Evolutionary conservation across 148 eudicot genomes (phyloP).

Genomic region (Amaranthus hypochondriacus): DNA sequence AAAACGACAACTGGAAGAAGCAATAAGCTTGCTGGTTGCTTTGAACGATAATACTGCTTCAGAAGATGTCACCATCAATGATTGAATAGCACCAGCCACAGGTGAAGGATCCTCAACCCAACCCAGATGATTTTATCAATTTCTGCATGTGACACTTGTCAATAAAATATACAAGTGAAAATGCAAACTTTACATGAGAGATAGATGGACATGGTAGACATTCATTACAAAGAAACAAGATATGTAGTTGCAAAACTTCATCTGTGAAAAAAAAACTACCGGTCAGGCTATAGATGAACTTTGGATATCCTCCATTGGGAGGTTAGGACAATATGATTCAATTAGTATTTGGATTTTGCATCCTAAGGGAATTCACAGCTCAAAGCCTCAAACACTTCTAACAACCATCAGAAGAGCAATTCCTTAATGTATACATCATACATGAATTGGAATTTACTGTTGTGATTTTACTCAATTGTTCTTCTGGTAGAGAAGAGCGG

Average conservation of each 20-base stretch:
- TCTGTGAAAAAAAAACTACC: background rate
- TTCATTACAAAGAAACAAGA: background rate
- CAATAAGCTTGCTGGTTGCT: constrained; percentile 65
- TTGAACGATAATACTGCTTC: constrained; percentile 67
- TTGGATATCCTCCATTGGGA: too few species aligned
- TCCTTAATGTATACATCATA: background rate
- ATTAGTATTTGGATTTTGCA: too few species aligned
- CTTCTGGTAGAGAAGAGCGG: background rate
- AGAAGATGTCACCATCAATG: constrained; percentile 46
- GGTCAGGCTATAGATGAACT: too few species aligned
- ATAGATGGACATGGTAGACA: background rate
- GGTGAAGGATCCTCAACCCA: constrained; percentile 93
- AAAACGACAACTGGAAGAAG: constrained; percentile 64
- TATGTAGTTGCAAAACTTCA: background rate
- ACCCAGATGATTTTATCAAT: constrained; percentile 51
- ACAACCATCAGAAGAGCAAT: background rate
- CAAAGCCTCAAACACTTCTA: background rate
- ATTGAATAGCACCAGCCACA: constrained; percentile 55
- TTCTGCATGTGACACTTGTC: constrained; percentile 62
- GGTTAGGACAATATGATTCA: too few species aligned
- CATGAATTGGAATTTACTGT: background rate
- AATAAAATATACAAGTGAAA: constrained; percentile 21
- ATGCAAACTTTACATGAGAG: constrained; percentile 2
- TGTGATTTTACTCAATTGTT: background rate
- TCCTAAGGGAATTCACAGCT: too few species aligned